Conservation (phyloP, 75 land plant species). For the Cupressus sempervirens region DNA sequence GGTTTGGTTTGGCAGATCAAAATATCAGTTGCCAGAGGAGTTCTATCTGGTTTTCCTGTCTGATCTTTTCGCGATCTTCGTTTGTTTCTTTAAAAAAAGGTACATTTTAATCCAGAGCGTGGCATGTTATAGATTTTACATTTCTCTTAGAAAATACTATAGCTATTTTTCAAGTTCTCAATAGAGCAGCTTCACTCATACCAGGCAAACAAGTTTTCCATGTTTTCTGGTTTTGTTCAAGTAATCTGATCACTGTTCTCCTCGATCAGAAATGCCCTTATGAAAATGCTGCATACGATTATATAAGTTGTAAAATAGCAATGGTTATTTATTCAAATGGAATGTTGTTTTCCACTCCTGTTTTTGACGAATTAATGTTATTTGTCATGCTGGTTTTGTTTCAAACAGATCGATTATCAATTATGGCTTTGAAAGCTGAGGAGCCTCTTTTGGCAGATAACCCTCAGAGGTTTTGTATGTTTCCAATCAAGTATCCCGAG, state of each 20-base stretch:
- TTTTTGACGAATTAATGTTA: no score
- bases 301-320: neutral
- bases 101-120: neutral
- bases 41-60: neutral
- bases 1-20: neutral
- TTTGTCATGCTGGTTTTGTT: no score
- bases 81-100: neutral
- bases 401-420: neutral
- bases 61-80: neutral
- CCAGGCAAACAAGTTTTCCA: no score
- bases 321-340: no score
- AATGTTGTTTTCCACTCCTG: no score
- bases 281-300: neutral
- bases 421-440: neutral
- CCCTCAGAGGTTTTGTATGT: conserved; percentile 31
- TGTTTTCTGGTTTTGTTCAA: no score
- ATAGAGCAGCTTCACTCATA: neutral
- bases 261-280: neutral
- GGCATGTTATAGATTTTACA: neutral
- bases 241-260: no score
- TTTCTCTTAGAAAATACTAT: neutral
- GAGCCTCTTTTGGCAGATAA: conserved; percentile 22
- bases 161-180: neutral
- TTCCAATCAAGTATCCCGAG: conserved; percentile 25
- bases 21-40: neutral